Percentiles rank a stretch among this genome's conserved stretches.
These are phyloP conservation scores for Zygosaccharomyces bailii DNA, from an alignment of 805 yeast species.

Conservation along the genomic window DNA sequence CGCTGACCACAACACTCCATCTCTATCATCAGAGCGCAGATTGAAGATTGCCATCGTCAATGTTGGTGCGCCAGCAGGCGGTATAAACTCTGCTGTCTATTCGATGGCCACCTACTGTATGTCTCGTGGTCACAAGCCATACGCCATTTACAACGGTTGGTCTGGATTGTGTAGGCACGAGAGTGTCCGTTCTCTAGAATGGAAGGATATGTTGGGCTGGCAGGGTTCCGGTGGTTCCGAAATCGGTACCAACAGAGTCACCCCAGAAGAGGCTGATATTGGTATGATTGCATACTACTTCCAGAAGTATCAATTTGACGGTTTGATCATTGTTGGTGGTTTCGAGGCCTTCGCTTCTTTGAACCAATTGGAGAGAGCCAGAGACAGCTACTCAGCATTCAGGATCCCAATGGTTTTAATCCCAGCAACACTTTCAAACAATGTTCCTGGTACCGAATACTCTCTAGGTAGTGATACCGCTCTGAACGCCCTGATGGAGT, in stretches of 20 bases:
- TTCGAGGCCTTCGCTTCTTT: conserved; percentile 76
- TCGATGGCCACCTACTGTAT: conserved; percentile 73
- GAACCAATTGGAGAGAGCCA: conserved; percentile 59
- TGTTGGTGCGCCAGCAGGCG: conserved; percentile 80
- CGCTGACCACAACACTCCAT: conserved; percentile 64
- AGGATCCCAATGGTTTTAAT: conserved; percentile 73
- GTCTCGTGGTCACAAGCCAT: conserved; percentile 69
- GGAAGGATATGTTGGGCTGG: conserved; percentile 75
- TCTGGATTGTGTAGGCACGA: conserved; percentile 65
- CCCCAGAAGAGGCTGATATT: conserved; percentile 61
- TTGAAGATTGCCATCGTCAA: conserved; percentile 66
- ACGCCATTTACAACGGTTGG: conserved; percentile 73
- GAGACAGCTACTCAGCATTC: conserved; percentile 63
- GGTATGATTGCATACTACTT: conserved; percentile 72
- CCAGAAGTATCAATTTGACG: conserved; percentile 65
- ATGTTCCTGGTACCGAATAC: conserved; percentile 80
- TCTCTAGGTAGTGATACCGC: conserved; percentile 76
- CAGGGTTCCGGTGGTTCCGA: conserved; percentile 74
- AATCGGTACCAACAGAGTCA: conserved; percentile 72
- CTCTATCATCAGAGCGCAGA: conserved; percentile 50
- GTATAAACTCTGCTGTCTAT: conserved; percentile 71
- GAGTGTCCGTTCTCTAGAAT: conserved; percentile 52
- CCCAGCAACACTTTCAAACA: conserved; percentile 77
- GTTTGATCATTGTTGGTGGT: conserved; percentile 74
- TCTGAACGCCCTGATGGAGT: conserved; percentile 62